Evolutionary conservation across 176 grass and related monocot genomes (phyloP).

Genomic region (Ampelocalamus luodianensis): DNA sequence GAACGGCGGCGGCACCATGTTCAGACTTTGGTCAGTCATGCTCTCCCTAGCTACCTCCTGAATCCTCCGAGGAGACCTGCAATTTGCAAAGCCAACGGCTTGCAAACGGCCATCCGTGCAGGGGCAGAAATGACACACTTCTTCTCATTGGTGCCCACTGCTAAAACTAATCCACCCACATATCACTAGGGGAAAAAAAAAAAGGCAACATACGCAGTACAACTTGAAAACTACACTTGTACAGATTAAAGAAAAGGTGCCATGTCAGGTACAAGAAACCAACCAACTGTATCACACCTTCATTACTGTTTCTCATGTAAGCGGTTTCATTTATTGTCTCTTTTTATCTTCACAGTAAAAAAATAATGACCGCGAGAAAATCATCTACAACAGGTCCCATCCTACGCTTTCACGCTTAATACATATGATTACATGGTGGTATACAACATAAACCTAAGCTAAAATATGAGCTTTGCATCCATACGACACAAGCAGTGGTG

Average conservation of each 20-base stretch:
- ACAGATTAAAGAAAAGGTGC: background rate
- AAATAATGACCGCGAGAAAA: background rate
- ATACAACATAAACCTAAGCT: constrained; percentile 45
- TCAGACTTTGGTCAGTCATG: too few relatives aligned
- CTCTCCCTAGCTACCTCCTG: too few relatives aligned
- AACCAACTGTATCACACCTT: background rate
- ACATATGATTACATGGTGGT: background rate
- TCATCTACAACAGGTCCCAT: background rate
- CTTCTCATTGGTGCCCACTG: background rate
- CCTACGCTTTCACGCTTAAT: background rate
- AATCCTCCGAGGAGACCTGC: too few relatives aligned
- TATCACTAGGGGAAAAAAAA: background rate
- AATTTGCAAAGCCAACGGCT: too few relatives aligned
- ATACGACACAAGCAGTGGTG: background rate
- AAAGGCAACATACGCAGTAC: too few relatives aligned
- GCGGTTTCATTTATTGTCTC: background rate
- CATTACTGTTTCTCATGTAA: background rate
- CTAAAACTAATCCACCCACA: constrained; percentile 11
- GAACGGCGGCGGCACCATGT: constrained; percentile 82
- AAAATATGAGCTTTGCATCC: background rate
- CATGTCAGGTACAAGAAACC: background rate
- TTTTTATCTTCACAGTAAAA: constrained; percentile 32
- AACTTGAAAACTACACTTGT: background rate
- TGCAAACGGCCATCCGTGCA: too few relatives aligned
- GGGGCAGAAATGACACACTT: too few relatives aligned